Conservation (phyloP, 495 filamentous ascomycete genomes). For the Tetracladium setigerum region DNA sequence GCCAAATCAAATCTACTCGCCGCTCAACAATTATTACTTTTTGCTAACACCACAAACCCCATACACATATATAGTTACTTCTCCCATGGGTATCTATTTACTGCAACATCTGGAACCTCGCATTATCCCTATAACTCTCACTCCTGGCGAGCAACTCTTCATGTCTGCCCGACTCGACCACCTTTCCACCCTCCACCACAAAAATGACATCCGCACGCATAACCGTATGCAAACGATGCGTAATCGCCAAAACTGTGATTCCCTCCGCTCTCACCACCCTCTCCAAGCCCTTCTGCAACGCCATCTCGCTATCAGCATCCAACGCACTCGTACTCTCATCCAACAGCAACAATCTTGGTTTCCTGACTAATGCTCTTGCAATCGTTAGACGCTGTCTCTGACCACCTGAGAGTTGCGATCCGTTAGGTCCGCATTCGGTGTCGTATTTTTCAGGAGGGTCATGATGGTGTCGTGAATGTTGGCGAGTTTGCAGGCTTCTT, state of each 20-base stretch:
- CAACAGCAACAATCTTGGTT: constrained; percentile 69
- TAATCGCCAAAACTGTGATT: constrained; percentile 73
- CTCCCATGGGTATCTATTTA: constrained; percentile 21
- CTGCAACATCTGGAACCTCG: neutral
- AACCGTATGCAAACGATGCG: constrained; percentile 68
- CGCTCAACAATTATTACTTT: no score
- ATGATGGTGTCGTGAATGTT: constrained; percentile 50
- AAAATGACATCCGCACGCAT: constrained; percentile 68
- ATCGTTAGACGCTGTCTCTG: constrained; percentile 66
- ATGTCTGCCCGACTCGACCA: constrained; percentile 62
- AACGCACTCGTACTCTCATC: constrained; percentile 65
- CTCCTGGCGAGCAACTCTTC: constrained; percentile 46
- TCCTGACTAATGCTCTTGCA: constrained; percentile 63
- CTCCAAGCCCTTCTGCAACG: constrained; percentile 66
- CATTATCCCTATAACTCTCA: constrained; percentile 17
- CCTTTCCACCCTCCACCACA: constrained; percentile 57
- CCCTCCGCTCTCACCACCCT: constrained; percentile 48
- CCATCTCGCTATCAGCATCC: constrained; percentile 43
- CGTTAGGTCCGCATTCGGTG: constrained; percentile 46
- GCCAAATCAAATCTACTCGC: no score
- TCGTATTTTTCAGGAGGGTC: constrained; percentile 50
- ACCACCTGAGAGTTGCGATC: constrained; percentile 42
- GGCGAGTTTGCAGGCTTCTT: constrained; percentile 15
- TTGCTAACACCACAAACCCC: constrained; percentile 5
- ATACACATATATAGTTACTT: constrained; percentile 44